phyloP scores from a whole-genome alignment of 2,329 filamentous ascomycete genomes.

The Colletotrichum sublineola region DNA sequence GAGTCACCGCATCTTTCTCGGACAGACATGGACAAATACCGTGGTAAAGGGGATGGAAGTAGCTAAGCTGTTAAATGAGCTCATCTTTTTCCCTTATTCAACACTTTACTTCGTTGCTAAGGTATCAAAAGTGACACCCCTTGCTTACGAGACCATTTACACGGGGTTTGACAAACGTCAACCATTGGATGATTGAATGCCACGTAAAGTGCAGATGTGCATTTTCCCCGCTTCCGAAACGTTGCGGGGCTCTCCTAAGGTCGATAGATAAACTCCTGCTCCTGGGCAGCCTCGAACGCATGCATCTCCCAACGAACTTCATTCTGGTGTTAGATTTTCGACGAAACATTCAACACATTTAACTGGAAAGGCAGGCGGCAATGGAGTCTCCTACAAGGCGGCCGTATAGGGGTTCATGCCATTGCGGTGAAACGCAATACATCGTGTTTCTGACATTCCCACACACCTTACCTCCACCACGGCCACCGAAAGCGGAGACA shows the following conservation, averaged over 20 bases:
- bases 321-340: no score
- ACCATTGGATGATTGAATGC: background rate
- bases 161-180: background rate
- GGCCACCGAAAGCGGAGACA: constrained; percentile 11
- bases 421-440: constrained; percentile 60
- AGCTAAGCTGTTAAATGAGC: no score
- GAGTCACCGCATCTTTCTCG: constrained; percentile 21
- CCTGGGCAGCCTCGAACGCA: background rate
- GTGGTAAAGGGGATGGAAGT: background rate
- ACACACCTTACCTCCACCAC: constrained; percentile 39
- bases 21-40: constrained; percentile 20
- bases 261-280: background rate
- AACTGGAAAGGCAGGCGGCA: no score
- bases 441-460: constrained; percentile 59
- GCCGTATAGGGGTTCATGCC: constrained; percentile 58
- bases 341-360: no score
- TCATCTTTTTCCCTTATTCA: background rate
- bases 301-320: background rate
- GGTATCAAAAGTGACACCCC: accelerated
- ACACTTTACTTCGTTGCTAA: background rate
- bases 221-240: background rate
- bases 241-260: background rate
- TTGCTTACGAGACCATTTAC: background rate
- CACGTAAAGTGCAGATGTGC: background rate
- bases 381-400: constrained; percentile 25